Evolutionary conservation across 495 filamentous ascomycete genomes (phyloP).

Genomic region (Xylaria bambusicola): DNA sequence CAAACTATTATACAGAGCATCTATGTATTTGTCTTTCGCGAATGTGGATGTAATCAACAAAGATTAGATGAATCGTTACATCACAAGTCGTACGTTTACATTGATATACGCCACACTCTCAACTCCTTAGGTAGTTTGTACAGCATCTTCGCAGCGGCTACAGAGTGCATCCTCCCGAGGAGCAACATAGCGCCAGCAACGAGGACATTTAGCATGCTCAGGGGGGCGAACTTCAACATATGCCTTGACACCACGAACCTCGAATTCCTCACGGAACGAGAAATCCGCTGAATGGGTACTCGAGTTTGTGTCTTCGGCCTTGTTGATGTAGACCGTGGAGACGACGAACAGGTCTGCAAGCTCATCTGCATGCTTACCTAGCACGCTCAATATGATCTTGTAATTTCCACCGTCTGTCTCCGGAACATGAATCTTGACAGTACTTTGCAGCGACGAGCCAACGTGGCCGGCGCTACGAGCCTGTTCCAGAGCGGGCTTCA

Average conservation of each 20-base stretch:
- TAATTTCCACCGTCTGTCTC: constrained; percentile 13
- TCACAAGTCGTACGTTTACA: background rate
- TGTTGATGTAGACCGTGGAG: constrained; percentile 60
- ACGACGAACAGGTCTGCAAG: constrained; percentile 77
- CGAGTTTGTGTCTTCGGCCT: constrained; percentile 25
- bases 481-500: constrained; percentile 71
- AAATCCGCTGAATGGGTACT: constrained; percentile 44
- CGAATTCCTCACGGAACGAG: constrained; percentile 58
- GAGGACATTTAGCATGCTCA: constrained; percentile 68
- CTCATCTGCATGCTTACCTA: constrained; percentile 60
- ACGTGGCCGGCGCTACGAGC: constrained; percentile 65
- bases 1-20: constrained; percentile 1
- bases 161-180: constrained; percentile 65
- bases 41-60: too few species aligned
- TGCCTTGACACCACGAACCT: constrained; percentile 49
- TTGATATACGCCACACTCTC: background rate
- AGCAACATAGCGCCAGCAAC: constrained; percentile 84
- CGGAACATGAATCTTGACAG: constrained; percentile 54
- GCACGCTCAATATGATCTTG: constrained; percentile 32
- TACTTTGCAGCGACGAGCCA: constrained; percentile 73
- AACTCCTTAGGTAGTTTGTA: constrained; percentile 38
- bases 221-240: constrained; percentile 68
- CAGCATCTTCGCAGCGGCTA: constrained; percentile 69
- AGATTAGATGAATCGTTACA: background rate
- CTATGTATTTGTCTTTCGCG: too few species aligned